A percentile compares a stretch with the other conserved stretches of the same genome.
Evolutionary conservation across 352 stramenopile genomes (phyloP).

Genomic region (Pythium dissotocum): DNA sequence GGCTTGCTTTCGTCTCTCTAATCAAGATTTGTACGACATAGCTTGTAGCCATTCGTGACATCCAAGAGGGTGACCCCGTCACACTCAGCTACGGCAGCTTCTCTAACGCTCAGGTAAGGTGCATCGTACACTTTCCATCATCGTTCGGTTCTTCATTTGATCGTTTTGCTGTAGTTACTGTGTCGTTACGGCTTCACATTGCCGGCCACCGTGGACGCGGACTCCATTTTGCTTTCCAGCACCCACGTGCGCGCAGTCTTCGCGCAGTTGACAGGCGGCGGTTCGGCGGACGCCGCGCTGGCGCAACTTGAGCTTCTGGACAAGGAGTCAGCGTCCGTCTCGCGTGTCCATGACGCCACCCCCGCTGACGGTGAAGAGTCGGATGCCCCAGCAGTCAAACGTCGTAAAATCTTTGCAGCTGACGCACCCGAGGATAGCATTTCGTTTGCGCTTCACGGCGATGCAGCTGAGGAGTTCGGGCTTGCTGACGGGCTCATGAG

Average conservation of each 20-base stretch:
- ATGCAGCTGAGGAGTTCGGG: slow-evolving; percentile 56
- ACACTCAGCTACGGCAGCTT: slow-evolving; percentile 76
- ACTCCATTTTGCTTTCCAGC: slow-evolving; percentile 59
- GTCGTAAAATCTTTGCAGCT: slow-evolving; percentile 43
- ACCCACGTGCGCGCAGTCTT: slow-evolving; percentile 43
- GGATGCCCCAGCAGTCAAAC: slow-evolving; percentile 37
- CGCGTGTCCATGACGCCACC: slow-evolving; percentile 6
- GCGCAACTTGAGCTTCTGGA: slow-evolving; percentile 21
- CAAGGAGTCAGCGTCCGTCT: slow-evolving; percentile 10
- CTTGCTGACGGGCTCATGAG: slow-evolving; percentile 61
- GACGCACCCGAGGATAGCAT: slow-evolving; percentile 26
- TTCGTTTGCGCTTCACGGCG: slow-evolving; percentile 56
- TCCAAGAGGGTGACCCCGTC: slow-evolving; percentile 47
- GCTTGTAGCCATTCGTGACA: slow-evolving; percentile 48
- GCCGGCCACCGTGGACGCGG: slow-evolving; percentile 33
- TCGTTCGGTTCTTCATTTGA: not conserved
- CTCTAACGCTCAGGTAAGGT: slow-evolving; percentile 66
- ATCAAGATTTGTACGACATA: slow-evolving; percentile 13
- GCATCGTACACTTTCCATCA: not conserved
- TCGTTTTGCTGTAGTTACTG: slow-evolving; percentile 37
- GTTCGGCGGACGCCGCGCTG: slow-evolving; percentile 28
- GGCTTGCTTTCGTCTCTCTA: not conserved
- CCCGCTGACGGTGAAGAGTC: not conserved
- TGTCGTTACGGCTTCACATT: slow-evolving; percentile 77
- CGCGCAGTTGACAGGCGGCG: slow-evolving; percentile 23